Evolutionary conservation across 2,329 filamentous ascomycete species (phyloP), one percentile per base, ranked within the genome.

Genomic region (Aspergillus sp.): DNA sequence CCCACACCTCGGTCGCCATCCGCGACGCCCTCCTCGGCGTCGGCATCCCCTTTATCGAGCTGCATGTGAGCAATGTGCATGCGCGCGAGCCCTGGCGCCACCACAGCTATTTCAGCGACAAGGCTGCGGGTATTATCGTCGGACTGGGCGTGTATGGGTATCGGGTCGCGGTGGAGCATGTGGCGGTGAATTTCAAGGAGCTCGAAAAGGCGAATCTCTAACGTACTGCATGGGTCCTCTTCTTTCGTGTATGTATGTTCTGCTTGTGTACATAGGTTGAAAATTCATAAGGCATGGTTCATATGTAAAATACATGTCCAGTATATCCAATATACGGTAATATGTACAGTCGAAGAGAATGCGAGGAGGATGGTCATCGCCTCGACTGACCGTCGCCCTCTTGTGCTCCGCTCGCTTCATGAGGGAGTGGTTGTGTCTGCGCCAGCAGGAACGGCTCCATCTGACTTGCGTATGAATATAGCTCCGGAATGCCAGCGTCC

Each of bases 11-110:
- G 63, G 85, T 92, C 1, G 87, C 85, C 0, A 78, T 92, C 53
- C 78, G 89, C n/a, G 89, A 92, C 68, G 88, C 89, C 0, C 72
- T 92, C 21, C 68, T 85, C 0, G 87, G 83, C 3, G 85, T 89
- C 0, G 77, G 77, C 5, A 84, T 91, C 19, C 88, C 88, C 0
- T 92, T 91, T 62, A 76, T 92, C 44, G 89, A 93, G 73, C 70
- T 91, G n/a, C 88, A 92, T 67, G 80, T 91, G 31, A 85, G 79
- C 50, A 92, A 92, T 68, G 81, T 91, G 2, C 88, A 92, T 69
- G 81, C 83, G 25, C 72, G 89, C 7, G 89, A 92, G 73, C 63
- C 77, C 1, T 92, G 83, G 63, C 77, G 88, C 49, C 81, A 84
- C 59, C 84, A 87, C 58, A 89, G 86, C 58, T 91, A 87, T 64